phyloP scores from a whole-genome alignment of 2,329 filamentous ascomycete genomes.

The Ophiobolus disseminans region DNA sequence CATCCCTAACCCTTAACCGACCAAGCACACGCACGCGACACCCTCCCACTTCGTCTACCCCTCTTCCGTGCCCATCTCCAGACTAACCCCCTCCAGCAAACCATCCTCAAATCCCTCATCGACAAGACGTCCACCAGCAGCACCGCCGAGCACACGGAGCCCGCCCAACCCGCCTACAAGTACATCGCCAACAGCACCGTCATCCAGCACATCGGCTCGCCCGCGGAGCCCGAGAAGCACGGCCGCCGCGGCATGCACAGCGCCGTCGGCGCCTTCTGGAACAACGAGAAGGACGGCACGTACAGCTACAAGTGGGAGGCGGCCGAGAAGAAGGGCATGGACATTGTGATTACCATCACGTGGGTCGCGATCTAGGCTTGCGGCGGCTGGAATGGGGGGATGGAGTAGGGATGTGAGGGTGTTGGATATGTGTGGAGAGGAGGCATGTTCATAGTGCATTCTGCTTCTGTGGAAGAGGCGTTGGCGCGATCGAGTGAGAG shows the following conservation, averaged over 20 bases:
- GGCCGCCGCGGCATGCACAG: slow-evolving; percentile 91
- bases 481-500: background rate
- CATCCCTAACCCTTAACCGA: slow-evolving; percentile 24
- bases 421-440: background rate
- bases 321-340: slow-evolving; percentile 59
- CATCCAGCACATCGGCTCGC: slow-evolving; percentile 78
- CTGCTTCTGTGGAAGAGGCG: background rate
- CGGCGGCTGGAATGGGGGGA: background rate
- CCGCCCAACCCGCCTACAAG: slow-evolving; percentile 74
- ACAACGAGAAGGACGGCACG: slow-evolving; percentile 88
- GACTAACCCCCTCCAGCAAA: slow-evolving; percentile 64
- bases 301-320: slow-evolving; percentile 86
- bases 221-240: slow-evolving; percentile 63
- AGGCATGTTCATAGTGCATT: background rate
- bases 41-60: slow-evolving; percentile 17
- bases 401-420: background rate
- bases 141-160: slow-evolving; percentile 51
- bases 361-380: slow-evolving; percentile 67
- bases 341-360: slow-evolving; percentile 64
- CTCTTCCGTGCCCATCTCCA: slow-evolving; percentile 43
- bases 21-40: slow-evolving; percentile 6
- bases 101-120: slow-evolving; percentile 78
- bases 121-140: slow-evolving; percentile 71
- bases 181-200: slow-evolving; percentile 98
- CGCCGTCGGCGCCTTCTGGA: slow-evolving; percentile 86